Percentiles rank a stretch among this genome's conserved stretches.
Conservation (phyloP, 192 early-diverging fungal genomes). For the Lunasporangiospora selenospora region DNA sequence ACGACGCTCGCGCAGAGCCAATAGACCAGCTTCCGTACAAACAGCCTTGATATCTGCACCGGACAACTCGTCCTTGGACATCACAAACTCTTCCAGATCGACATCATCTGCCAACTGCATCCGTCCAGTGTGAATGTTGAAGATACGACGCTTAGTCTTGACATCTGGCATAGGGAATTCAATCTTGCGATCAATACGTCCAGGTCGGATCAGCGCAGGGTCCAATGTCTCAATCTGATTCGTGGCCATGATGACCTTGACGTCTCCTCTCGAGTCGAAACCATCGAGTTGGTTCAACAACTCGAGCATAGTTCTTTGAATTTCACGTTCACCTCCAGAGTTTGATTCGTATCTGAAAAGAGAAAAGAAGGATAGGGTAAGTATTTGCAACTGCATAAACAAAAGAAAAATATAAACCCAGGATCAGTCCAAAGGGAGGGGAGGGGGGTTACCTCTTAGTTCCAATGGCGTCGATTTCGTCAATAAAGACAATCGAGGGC, state of each 20-base stretch:
- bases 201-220: constrained; percentile 95
- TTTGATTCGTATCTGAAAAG: constrained; percentile 84
- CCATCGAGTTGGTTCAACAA: constrained; percentile 98
- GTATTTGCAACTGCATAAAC: not conserved
- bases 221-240: constrained; percentile 98
- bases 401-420: not conserved
- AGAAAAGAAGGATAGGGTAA: constrained; percentile 1
- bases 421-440: too few species aligned
- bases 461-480: constrained; percentile 98
- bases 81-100: constrained; percentile 98
- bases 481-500: constrained; percentile 99
- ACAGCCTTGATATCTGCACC: constrained; percentile 99
- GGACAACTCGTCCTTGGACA: constrained; percentile 98
- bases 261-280: constrained; percentile 94
- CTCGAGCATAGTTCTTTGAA: constrained; percentile 98
- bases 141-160: constrained; percentile 97
- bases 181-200: constrained; percentile 99
- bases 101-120: constrained; percentile 98
- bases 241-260: constrained; percentile 99
- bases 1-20: constrained; percentile 96
- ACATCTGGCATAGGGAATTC: constrained; percentile 98
- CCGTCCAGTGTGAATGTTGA: constrained; percentile 91
- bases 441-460: constrained; percentile 90
- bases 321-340: constrained; percentile 95
- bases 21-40: constrained; percentile 98